Base-by-base conservation (phyloP, 2,329 filamentous ascomycete genomes). In the Talaromyces sp. region DNA sequence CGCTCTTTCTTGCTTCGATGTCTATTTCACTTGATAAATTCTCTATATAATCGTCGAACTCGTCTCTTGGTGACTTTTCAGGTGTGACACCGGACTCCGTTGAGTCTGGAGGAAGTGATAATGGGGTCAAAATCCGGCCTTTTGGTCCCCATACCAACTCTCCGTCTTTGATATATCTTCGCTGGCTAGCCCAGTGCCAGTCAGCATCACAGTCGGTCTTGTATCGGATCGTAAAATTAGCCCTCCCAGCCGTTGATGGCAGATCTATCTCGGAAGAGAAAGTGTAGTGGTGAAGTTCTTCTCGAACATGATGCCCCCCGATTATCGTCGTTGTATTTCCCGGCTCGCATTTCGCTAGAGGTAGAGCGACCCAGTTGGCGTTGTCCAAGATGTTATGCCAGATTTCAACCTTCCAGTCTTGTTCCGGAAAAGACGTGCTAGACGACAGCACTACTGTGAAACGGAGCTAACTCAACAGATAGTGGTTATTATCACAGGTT, bases 401-500 rank as follows among this genome's bases (percentile, higher is more conserved):
- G 8, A 96, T 75, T 17, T 84, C 84, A 32, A 91, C 84, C 66
- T 95, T 83, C 88, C 90, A 95, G 21, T 80, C 68, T 63, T 85
- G 78, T 17, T 83, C 76, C 8, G 80, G 79, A 53, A 82, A 82
- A 38, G 78, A 78, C 24, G 72, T 74, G 46, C 84, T 84, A 49
- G 88, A 84, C 66, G 93, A 87, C 32, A 96, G 80, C 13, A 93
- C 74, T 7, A 89, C 87, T 0, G 84, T 87, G 65, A 97, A 88
- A 0, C 73, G 71, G 43, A 89, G 78, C 68, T 82, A 56, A 6
- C 26, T 11, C 14, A 35, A 50, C 26, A 7, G 9, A 24, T 17
- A 31, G 13, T 35, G 19, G 55, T 29, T 31, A 58, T n/a, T 21
- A 58, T 41, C 57, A 14, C 11, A 59, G 11, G 29, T 38, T 10